Percentiles rank a stretch among this genome's conserved stretches.
Conservation (phyloP, 2,329 filamentous ascomycete genomes). For the Neopestalotiopsis sp. region DNA sequence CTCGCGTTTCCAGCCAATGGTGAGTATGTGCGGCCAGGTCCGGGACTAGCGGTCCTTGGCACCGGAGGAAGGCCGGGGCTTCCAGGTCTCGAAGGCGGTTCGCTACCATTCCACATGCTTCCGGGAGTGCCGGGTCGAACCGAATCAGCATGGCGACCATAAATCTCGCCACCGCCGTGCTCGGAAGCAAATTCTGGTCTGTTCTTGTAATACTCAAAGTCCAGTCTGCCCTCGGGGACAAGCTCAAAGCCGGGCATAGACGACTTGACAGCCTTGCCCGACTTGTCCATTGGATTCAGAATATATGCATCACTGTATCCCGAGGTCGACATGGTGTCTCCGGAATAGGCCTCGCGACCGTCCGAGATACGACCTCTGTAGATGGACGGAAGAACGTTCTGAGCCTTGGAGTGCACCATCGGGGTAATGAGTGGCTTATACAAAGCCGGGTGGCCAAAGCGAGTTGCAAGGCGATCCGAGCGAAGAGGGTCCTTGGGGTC, state of each 20-base stretch:
- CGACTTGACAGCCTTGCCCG: slow-evolving; percentile 48
- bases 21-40: slow-evolving; percentile 27
- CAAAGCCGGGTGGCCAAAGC: slow-evolving; percentile 90
- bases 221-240: slow-evolving; percentile 83
- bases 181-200: slow-evolving; percentile 86
- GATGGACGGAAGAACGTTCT: slow-evolving; percentile 83
- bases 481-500: slow-evolving; percentile 57
- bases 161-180: slow-evolving; percentile 78
- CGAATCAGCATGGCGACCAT: slow-evolving; percentile 64
- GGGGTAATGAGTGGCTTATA: slow-evolving; percentile 90
- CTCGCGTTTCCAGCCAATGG: slow-evolving; percentile 33
- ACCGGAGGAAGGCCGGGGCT: slow-evolving; percentile 49
- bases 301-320: slow-evolving; percentile 84
- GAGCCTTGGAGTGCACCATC: slow-evolving; percentile 92
- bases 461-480: slow-evolving; percentile 73
- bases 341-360: slow-evolving; percentile 63
- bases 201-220: slow-evolving; percentile 92
- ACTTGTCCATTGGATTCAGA: slow-evolving; percentile 77
- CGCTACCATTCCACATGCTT: slow-evolving; percentile 52
- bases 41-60: slow-evolving; percentile 34
- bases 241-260: slow-evolving; percentile 81
- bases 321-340: slow-evolving; percentile 63
- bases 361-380: slow-evolving; percentile 82
- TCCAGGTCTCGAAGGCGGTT: slow-evolving; percentile 52
- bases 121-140: slow-evolving; percentile 67